Conservation (phyloP, 345 rosid genomes). For the Dipteronia sinensis region DNA sequence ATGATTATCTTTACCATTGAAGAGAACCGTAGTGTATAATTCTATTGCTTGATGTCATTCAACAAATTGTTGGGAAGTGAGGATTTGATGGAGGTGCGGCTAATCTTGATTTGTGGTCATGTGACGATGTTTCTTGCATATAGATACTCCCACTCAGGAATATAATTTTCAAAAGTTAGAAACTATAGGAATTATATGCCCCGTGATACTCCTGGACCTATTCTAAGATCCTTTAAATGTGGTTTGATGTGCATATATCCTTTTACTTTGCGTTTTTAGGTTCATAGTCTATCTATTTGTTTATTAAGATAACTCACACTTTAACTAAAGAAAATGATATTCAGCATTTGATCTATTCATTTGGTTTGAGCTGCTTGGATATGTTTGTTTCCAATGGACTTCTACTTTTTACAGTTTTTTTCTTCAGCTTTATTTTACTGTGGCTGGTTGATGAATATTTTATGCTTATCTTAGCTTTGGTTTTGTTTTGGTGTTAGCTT, state of each 20-base stretch:
- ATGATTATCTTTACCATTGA: not conserved
- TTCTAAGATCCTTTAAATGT: not conserved
- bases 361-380: not conserved
- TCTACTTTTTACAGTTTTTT: not conserved
- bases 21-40: not conserved
- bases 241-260: not conserved
- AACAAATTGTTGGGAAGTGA: not conserved
- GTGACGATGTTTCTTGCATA: not conserved
- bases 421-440: not conserved
- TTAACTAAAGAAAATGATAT: not conserved
- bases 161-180: not conserved
- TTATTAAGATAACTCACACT: not conserved
- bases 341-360: not conserved
- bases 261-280: not conserved
- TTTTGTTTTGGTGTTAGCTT: not conserved
- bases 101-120: constrained; percentile 1
- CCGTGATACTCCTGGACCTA: not conserved
- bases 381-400: not conserved
- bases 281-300: not conserved
- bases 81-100: not conserved
- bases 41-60: not conserved
- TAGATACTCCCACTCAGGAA: not conserved
- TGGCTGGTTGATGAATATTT: not conserved
- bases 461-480: not conserved
- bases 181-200: not conserved